Percentiles rank a stretch among this genome's conserved stretches.
Conservation (phyloP, 176 grass and related monocot genomes). For the Pontederia paniculata region DNA sequence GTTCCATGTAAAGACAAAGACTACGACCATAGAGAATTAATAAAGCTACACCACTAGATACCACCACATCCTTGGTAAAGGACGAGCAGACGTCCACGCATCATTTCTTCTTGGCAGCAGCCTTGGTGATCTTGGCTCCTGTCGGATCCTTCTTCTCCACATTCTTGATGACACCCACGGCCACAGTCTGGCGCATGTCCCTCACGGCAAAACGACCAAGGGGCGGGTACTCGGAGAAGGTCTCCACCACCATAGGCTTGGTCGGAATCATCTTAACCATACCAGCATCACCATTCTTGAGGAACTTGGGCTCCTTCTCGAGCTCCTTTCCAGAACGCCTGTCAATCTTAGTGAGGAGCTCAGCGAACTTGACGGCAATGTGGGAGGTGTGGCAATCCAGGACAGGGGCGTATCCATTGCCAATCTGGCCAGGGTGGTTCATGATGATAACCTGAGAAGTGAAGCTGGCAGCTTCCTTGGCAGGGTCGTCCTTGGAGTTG, state of each 20-base stretch:
- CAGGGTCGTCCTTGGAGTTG: constrained; percentile 4
- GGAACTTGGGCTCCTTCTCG: constrained; percentile 9
- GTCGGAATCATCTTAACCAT: constrained; percentile 7
- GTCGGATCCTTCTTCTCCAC: constrained; percentile 3
- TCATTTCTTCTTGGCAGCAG: neutral
- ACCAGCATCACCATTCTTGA: constrained; percentile 5
- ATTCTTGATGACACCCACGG: constrained; percentile 5
- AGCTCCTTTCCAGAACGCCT: constrained; percentile 9
- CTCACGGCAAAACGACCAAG: neutral
- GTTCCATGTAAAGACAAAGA: no score
- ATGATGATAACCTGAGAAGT: constrained; percentile 9
- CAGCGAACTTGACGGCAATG: constrained; percentile 8
- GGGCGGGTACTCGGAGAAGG: constrained; percentile 5
- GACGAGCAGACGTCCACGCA: no score
- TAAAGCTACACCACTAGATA: no score
- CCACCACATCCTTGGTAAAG: no score
- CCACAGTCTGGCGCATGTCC: constrained; percentile 1
- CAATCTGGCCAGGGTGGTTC: constrained; percentile 3
- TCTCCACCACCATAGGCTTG: constrained; percentile 2
- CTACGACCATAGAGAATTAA: no score
- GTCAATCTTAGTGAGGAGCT: constrained; percentile 3
- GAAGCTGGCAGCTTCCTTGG: neutral
- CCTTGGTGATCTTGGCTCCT: neutral
- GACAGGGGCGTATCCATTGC: neutral
- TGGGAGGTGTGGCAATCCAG: constrained; percentile 6